Evolutionary conservation across 1,139 yeast genomes (phyloP).

Genomic region (Yamadazyma dushanensis): DNA sequence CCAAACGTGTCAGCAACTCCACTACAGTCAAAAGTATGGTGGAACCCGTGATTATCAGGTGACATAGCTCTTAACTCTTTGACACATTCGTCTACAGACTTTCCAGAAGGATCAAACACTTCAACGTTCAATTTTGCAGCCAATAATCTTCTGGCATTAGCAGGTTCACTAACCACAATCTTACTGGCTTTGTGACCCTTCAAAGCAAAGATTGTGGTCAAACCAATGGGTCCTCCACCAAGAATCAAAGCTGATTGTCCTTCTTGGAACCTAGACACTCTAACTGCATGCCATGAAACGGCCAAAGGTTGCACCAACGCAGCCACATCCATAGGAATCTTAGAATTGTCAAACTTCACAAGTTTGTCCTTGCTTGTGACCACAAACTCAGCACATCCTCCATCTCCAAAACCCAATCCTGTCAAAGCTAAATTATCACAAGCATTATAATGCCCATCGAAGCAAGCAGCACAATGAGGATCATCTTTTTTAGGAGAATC

Average conservation of each 20-base stretch:
- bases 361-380: conserved; percentile 38
- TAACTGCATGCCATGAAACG: conserved; percentile 51
- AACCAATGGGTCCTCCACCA: conserved; percentile 67
- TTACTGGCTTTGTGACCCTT: conserved; percentile 54
- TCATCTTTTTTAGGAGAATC: conserved; percentile 28
- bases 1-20: conserved; percentile 58
- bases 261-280: conserved; percentile 32
- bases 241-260: conserved; percentile 54
- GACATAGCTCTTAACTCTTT: conserved; percentile 37
- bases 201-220: conserved; percentile 55
- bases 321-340: conserved; percentile 46
- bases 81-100: conserved; percentile 32
- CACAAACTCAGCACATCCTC: conserved; percentile 46
- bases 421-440: conserved; percentile 45
- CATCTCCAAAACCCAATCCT: conserved; percentile 46
- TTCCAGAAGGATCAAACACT: conserved; percentile 46
- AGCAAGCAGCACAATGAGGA: conserved; percentile 41
- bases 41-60: conserved; percentile 54
- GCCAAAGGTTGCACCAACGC: conserved; percentile 47
- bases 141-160: conserved; percentile 50
- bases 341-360: conserved; percentile 29
- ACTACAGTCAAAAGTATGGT: conserved; percentile 60
- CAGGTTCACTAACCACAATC: conserved; percentile 64
- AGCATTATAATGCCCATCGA: conserved; percentile 44
- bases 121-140: conserved; percentile 53